Conservation (phyloP, 1,284 basidiomycete genomes). For the Trametes polyzona region DNA sequence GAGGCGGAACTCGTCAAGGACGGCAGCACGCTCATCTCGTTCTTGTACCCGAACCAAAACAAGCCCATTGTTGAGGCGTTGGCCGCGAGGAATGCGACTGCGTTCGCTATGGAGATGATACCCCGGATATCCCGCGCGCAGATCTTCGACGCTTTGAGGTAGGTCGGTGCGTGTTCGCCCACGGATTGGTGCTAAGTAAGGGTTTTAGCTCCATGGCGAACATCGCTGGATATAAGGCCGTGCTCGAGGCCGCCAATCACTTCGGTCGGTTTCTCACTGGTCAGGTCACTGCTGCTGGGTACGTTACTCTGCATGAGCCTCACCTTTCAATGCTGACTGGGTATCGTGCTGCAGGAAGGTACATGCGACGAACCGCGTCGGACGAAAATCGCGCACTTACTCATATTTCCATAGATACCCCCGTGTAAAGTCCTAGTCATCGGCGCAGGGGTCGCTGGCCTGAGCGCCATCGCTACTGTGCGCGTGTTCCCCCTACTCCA, state of each 20-base stretch:
- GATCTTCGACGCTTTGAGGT: conserved; percentile 85
- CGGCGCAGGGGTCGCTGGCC: conserved; percentile 83
- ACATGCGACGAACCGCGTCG: background rate
- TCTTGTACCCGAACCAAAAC: conserved; percentile 83
- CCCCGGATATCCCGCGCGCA: conserved; percentile 87
- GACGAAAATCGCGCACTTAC: background rate
- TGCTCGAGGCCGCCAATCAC: conserved; percentile 84
- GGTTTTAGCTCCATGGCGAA: conserved; percentile 82
- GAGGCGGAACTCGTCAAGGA: conserved; percentile 65
- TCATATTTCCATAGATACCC: conserved; percentile 57
- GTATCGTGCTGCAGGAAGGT: conserved; percentile 22
- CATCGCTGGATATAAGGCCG: conserved; percentile 86
- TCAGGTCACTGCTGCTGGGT: conserved; percentile 88
- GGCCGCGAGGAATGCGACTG: conserved; percentile 64
- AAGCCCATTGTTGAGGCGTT: conserved; percentile 70
- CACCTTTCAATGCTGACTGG: background rate
- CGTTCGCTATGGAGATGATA: conserved; percentile 86
- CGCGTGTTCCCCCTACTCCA: conserved; percentile 23
- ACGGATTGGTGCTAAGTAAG: background rate
- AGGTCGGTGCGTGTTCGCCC: conserved; percentile 7
- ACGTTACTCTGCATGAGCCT: conserved; percentile 29
- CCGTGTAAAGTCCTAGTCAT: conserved; percentile 87
- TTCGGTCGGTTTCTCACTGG: conserved; percentile 88
- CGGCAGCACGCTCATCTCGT: conserved; percentile 81
- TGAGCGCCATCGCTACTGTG: conserved; percentile 84